Evolutionary conservation across 306 rosid genomes (phyloP).

Genomic region (Begonia fuchsioides): DNA sequence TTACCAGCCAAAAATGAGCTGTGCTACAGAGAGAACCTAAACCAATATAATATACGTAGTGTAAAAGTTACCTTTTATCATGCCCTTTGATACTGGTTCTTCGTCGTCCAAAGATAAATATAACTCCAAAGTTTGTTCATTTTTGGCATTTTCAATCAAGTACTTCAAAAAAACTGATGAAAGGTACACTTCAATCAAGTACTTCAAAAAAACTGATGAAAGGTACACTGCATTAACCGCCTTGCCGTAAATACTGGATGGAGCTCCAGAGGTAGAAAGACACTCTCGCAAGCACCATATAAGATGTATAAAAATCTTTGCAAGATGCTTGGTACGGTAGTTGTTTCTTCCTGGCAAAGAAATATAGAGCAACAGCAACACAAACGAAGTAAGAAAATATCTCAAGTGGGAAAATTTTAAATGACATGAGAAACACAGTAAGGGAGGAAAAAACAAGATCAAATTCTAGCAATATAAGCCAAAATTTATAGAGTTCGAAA

Average conservation of each 20-base stretch:
- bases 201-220: constrained; percentile 59
- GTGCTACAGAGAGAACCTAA: too few relatives aligned
- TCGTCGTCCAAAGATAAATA: constrained; percentile 46
- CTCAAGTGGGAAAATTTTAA: not conserved
- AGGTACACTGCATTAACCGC: constrained; percentile 79
- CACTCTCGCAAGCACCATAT: constrained; percentile 73
- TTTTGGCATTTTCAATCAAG: constrained; percentile 56
- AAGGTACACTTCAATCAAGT: constrained; percentile 69
- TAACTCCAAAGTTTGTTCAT: constrained; percentile 33
- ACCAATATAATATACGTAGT: not conserved
- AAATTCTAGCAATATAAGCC: not conserved
- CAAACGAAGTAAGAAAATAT: not conserved
- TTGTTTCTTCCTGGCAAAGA: constrained; percentile 65
- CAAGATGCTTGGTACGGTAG: constrained; percentile 66
- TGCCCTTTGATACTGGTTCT: constrained; percentile 35
- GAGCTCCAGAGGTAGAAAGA: constrained; percentile 44
- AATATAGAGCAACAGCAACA: not conserved
- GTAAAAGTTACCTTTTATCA: constrained; percentile 40
- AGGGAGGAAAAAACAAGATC: not conserved
- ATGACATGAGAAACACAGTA: not conserved
- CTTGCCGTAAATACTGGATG: constrained; percentile 48
- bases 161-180: constrained; percentile 73
- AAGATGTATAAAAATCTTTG: constrained; percentile 80
- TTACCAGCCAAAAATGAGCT: too few relatives aligned
- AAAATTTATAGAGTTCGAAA: too few relatives aligned